Percentiles rank a stretch among this genome's conserved stretches.
Evolutionary conservation across 2,329 filamentous ascomycete genomes (phyloP).

Genomic region (Epichloe scottii): DNA sequence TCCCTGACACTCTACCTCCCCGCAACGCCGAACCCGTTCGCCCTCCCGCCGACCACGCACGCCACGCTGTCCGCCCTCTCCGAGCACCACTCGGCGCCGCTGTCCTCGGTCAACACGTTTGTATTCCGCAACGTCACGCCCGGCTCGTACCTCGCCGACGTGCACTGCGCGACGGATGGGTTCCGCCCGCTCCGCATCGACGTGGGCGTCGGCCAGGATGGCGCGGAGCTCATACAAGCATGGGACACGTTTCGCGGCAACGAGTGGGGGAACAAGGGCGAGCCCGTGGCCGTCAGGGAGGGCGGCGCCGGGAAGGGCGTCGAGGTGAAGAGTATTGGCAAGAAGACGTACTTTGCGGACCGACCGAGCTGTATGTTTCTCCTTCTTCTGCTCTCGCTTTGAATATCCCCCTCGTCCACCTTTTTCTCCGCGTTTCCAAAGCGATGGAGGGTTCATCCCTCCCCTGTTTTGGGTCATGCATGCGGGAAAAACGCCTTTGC

Average conservation of each 20-base stretch:
- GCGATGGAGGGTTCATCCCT: neutral
- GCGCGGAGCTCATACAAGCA: constrained; percentile 32
- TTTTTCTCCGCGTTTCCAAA: neutral
- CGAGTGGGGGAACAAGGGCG: constrained; percentile 79
- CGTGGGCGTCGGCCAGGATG: constrained; percentile 33
- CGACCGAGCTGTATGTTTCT: constrained; percentile 60
- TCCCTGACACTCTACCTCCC: constrained; percentile 33
- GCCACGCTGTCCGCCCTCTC: constrained; percentile 41
- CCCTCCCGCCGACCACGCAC: constrained; percentile 53
- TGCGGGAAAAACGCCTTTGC: neutral
- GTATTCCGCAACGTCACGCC: constrained; percentile 59
- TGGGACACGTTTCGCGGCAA: constrained; percentile 86
- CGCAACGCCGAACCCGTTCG: constrained; percentile 35
- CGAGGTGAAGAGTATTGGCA: constrained; percentile 47
- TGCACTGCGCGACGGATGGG: constrained; percentile 60
- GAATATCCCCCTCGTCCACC: neutral
- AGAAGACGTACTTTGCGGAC: constrained; percentile 67
- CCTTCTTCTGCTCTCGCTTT: neutral
- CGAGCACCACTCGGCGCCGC: constrained; percentile 37
- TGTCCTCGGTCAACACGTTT: constrained; percentile 59
- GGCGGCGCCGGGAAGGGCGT: constrained; percentile 29
- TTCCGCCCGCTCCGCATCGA: constrained; percentile 78
- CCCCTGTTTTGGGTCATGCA: no score
- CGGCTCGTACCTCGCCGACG: constrained; percentile 70
- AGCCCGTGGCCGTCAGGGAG: constrained; percentile 34